Percentiles rank a stretch among this genome's conserved stretches.
These are phyloP conservation scores for Cladorrhinum sp. DNA, from an alignment of 2,329 filamentous ascomycete genomes.

Conservation along the genomic window DNA sequence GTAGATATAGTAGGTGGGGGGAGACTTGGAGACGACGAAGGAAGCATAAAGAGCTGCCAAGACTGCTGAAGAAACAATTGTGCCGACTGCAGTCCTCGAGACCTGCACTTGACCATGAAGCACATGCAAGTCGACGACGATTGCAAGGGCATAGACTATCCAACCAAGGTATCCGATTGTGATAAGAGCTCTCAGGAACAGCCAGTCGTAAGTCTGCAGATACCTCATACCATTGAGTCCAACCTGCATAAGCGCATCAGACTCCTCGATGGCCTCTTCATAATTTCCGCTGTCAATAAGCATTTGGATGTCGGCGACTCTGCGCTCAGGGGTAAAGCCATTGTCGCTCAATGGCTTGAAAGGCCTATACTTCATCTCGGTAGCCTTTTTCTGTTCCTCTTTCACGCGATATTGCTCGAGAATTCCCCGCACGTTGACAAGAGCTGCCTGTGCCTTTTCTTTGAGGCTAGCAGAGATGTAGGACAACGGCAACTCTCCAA, in stretches of 20 bases:
- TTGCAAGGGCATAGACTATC: conserved; percentile 89
- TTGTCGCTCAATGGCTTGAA: conserved; percentile 67
- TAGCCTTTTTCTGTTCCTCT: conserved; percentile 75
- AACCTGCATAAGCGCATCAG: conserved; percentile 71
- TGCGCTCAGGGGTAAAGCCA: conserved; percentile 61
- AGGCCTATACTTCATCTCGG: conserved; percentile 72
- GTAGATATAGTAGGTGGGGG: conserved; percentile 84
- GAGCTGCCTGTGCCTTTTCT: conserved; percentile 78
- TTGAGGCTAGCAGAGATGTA: conserved; percentile 70
- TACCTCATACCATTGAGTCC: conserved; percentile 84
- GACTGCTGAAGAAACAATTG: conserved; percentile 68
- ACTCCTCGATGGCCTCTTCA: conserved; percentile 76
- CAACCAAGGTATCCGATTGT: conserved; percentile 91
- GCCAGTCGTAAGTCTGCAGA: conserved; percentile 97
- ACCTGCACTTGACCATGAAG: conserved; percentile 66
- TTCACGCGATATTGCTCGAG: conserved; percentile 97
- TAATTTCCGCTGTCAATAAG: conserved; percentile 65
- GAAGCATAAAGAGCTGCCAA: conserved; percentile 75
- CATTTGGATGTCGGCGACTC: conserved; percentile 63
- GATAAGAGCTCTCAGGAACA: conserved; percentile 86
- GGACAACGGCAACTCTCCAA: conserved; percentile 83
- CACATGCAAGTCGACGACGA: conserved; percentile 84
- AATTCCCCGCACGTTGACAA: conserved; percentile 82
- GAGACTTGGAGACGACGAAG: conserved; percentile 75
- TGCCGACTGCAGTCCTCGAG: conserved; percentile 58